Base-by-base conservation (phyloP, 805 yeast species). In the Jamesozyma spencerorum region DNA sequence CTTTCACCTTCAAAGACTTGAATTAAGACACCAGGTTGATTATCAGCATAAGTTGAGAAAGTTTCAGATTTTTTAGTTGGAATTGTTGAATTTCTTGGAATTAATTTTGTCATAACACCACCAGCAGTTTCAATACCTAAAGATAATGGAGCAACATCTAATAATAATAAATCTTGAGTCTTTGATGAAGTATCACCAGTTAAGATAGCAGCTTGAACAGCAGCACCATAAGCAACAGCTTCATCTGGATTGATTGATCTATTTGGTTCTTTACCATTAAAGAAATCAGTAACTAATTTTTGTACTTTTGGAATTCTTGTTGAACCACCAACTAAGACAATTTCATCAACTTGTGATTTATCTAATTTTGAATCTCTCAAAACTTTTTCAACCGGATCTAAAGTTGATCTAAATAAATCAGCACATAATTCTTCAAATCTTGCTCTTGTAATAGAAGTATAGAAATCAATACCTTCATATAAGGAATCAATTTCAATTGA, bases 211-310 rank as follows among this genome's bases (percentile, higher is more conserved):
- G 96, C 97, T 75, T 87, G 97, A 57, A 87, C 97, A 54, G 97
- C 97, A 54, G 97, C 97, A 82, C 97, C 97, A 75, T 87, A 87
- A 62, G 97, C 97, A 69, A 87, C 97, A 65, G 97, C 97, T 76
- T 87, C 97, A 77, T 88, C 97, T 59, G 97, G 97, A 82, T 88
- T 88, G 70, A 88, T 88, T 44, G 96, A 86, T 77, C 81, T 86
- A 79, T 86, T 85, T 71, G 95, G 96, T 73, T 88, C 95, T 75
- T 88, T 90, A 69, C 97, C 97, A 71, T 88, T 86, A 81, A 90
- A 88, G 84, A 76, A 90, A 71, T 90, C 97, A 57, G 95, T 84
- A 44, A 88, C 95, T 60, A 88, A 79, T 70, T 88, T 88, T 75
- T 88, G 97, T 57, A 90, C 82, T 77, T 85, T 88, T 76, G 97